Base-by-base conservation (phyloP, 371 early-diverging fungal genomes). In the Mortierella sp. region DNA sequence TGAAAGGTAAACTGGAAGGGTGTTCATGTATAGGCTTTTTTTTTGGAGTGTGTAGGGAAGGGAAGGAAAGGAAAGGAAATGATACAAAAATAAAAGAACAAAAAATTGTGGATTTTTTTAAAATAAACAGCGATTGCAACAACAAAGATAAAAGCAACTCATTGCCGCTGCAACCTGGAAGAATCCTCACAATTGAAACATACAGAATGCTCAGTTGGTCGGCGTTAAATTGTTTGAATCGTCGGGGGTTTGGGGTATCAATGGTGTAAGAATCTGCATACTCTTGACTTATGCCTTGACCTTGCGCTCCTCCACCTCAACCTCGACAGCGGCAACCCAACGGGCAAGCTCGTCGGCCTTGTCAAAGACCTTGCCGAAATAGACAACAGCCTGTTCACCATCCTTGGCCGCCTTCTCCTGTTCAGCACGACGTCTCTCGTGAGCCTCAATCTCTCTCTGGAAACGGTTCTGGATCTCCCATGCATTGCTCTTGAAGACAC, bases 401-500 rank as follows among this genome's bases (percentile, higher is more conserved):
- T 83, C 71, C 47, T 87, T 84, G 35, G 89, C 88, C 5, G 85
- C 84, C 72, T 81, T 77, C 75, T 90, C 85, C 64, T 90, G 90
- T 49, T 93, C 90, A 2, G 85, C 86, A 16, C 94, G 91, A 64
- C 86, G 86, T 63, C 88, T 85, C 76, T 94, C 93, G 74, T 94
- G 92, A 55, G 87, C 87, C 74, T 94, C 94, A 67, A 94, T 91
- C 70, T 93, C 93, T 71, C 89, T 88, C 80, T 92, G 91, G 85
- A 96, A 94, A 65, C 92, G 90, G 79, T 87, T 91, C 78, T 95
- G 95, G 74, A 97, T 90, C 68, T 95, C 94, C 94, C 95, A 96
- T 1, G 94, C 93, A 72, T 93, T 93, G 54, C 93, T 88, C 35
- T 94, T 92, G 51, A 96, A 87, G 1, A 93, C 90, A 20, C 95